Conservation (phyloP, 164 flowering plant species). For the Aristolochia californica region DNA sequence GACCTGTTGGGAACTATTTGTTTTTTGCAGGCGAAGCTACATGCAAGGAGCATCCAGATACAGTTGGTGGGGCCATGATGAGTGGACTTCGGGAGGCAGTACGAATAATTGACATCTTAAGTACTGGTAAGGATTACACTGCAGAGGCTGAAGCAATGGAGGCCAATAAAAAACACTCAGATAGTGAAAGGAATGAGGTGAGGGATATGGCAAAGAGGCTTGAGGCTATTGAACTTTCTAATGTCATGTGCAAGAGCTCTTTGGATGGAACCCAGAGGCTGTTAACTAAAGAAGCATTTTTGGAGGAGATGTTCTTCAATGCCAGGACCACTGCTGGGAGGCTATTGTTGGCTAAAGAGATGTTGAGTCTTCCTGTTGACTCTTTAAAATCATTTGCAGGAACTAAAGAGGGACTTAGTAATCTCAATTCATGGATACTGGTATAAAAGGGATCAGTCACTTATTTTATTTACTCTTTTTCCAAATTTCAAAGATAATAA, state of each 20-base stretch:
- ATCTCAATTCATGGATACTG: constrained; percentile 92
- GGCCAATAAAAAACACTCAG: constrained; percentile 67
- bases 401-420: constrained; percentile 70
- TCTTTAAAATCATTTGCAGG: constrained; percentile 84
- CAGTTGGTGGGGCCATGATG: constrained; percentile 99
- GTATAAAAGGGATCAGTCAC: constrained; percentile 22
- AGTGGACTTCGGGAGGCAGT: constrained; percentile 98
- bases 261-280: constrained; percentile 37
- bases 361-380: constrained; percentile 65
- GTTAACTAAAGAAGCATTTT: constrained; percentile 49
- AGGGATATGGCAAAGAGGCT: constrained; percentile 74
- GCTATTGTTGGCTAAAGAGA: constrained; percentile 72
- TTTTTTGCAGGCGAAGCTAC: constrained; percentile 99
- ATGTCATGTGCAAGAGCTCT: constrained; percentile 46
- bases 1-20: constrained; percentile 84
- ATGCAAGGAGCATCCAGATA: constrained; percentile 99
- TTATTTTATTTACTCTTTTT: neutral
- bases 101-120: constrained; percentile 74
- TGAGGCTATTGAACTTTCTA: constrained; percentile 69
- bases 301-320: constrained; percentile 68
- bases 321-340: constrained; percentile 83
- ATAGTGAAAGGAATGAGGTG: constrained; percentile 71
- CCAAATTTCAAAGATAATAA: neutral
- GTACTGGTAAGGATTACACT: constrained; percentile 65
- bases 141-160: constrained; percentile 85